A percentile compares a stretch with the other conserved stretches of the same genome.
Evolutionary conservation across 2,329 filamentous ascomycete species (phyloP).

Genomic region (Hysterium pulicare): DNA sequence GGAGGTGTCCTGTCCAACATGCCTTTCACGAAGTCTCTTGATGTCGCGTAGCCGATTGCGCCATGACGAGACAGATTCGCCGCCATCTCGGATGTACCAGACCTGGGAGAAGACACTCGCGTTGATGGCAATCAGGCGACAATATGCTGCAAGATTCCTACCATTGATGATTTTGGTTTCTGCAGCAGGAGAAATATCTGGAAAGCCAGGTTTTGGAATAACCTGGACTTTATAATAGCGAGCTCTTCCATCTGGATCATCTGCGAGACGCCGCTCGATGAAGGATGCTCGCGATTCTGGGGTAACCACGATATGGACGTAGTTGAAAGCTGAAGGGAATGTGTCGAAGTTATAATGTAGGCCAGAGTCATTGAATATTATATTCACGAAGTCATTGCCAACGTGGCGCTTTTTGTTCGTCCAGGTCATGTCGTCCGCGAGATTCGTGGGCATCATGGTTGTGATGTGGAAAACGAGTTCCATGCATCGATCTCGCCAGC

Average conservation of each 20-base stretch:
- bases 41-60: constrained; percentile 82
- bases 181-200: constrained; percentile 84
- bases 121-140: constrained; percentile 85
- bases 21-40: constrained; percentile 69
- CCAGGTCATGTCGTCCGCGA: constrained; percentile 67
- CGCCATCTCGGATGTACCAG: constrained; percentile 74
- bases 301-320: constrained; percentile 92
- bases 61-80: constrained; percentile 87
- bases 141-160: constrained; percentile 76
- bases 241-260: constrained; percentile 41
- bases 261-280: constrained; percentile 51
- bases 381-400: constrained; percentile 96
- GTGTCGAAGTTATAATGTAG: constrained; percentile 83
- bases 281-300: constrained; percentile 79
- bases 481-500: constrained; percentile 91
- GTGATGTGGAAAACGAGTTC: constrained; percentile 95
- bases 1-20: constrained; percentile 15
- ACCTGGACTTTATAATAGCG: constrained; percentile 86
- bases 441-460: constrained; percentile 93
- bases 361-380: constrained; percentile 97
- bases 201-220: constrained; percentile 83
- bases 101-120: constrained; percentile 90
- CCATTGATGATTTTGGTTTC: constrained; percentile 86
- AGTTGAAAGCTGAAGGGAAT: constrained; percentile 93
- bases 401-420: constrained; percentile 91